Evolutionary conservation across 371 early-diverging fungal species (phyloP).

Genomic region (Mortierella sp.): DNA sequence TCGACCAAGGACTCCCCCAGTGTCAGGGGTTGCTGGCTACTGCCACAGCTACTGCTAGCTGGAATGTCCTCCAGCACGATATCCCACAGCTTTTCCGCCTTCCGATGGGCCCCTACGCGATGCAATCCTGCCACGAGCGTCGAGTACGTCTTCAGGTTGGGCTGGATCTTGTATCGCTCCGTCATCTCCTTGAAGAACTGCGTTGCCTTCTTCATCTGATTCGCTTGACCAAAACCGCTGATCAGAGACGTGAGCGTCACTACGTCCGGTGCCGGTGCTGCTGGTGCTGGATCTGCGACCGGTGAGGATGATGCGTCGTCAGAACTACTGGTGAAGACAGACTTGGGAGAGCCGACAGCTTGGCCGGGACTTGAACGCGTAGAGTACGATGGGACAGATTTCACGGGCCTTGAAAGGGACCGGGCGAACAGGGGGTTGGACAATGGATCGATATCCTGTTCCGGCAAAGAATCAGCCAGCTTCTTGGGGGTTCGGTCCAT

Average conservation of each 20-base stretch:
- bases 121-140: slow-evolving; percentile 38
- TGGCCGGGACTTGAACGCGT: not conserved
- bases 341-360: not conserved
- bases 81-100: slow-evolving; percentile 46
- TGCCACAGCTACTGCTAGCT: not conserved
- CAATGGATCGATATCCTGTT: not conserved
- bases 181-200: slow-evolving; percentile 46
- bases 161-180: slow-evolving; percentile 26
- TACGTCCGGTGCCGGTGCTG: slow-evolving; percentile 36
- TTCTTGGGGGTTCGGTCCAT: slow-evolving; percentile 21
- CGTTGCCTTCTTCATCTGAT: slow-evolving; percentile 27
- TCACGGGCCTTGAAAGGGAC: not conserved
- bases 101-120: slow-evolving; percentile 31
- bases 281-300: not conserved
- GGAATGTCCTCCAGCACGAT: slow-evolving; percentile 25
- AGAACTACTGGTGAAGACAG: not conserved
- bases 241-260: slow-evolving; percentile 46
- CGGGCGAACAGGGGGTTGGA: slow-evolving; percentile 1
- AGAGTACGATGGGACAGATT: not conserved
- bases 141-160: slow-evolving; percentile 53
- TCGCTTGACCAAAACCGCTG: slow-evolving; percentile 39
- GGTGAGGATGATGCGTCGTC: not conserved
- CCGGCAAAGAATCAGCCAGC: not conserved
- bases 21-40: not conserved
- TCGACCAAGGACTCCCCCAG: not conserved